Conservation (phyloP, 768 basidiomycete species). For the Phlebiopsis flavidoalba region DNA sequence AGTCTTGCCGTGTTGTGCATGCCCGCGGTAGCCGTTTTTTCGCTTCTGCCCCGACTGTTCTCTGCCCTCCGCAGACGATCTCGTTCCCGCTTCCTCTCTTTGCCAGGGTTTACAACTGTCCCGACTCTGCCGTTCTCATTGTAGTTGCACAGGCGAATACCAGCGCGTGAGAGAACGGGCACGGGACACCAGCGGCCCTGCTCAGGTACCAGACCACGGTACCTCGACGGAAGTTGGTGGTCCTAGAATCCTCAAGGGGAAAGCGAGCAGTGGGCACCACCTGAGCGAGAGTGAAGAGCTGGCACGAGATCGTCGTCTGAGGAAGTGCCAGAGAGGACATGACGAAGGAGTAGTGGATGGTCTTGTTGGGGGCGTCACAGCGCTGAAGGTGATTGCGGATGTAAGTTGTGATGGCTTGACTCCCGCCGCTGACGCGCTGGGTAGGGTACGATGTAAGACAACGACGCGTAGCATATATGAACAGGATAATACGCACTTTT, state of each 20-base stretch:
- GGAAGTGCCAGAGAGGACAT: constrained; percentile 64
- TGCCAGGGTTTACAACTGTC: constrained; percentile 19
- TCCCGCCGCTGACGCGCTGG: constrained; percentile 71
- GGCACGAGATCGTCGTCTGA: constrained; percentile 71
- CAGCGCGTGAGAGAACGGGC: constrained; percentile 69
- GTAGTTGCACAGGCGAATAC: constrained; percentile 70
- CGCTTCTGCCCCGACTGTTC: constrained; percentile 43
- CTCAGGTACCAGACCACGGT: constrained; percentile 81
- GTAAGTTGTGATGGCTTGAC: constrained; percentile 81
- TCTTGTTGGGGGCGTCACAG: constrained; percentile 65
- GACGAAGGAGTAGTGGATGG: constrained; percentile 68
- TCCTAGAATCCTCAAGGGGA: constrained; percentile 30
- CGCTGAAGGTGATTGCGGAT: constrained; percentile 69
- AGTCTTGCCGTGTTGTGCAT: constrained; percentile 21
- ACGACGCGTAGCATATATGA: not conserved
- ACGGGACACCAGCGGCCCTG: constrained; percentile 67
- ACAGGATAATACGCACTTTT: constrained; percentile 52
- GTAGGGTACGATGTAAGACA: constrained; percentile 6
- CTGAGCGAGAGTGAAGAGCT: constrained; percentile 63
- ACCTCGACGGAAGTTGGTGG: constrained; percentile 73
- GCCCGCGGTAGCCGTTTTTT: constrained; percentile 36
- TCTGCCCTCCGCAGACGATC: constrained; percentile 27
- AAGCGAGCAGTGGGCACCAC: constrained; percentile 51
- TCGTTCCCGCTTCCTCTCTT: constrained; percentile 27
- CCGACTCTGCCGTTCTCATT: constrained; percentile 42